Evolutionary conservation across 768 basidiomycete genomes (phyloP).

Genomic region (Panaeolus papilionaceus): DNA sequence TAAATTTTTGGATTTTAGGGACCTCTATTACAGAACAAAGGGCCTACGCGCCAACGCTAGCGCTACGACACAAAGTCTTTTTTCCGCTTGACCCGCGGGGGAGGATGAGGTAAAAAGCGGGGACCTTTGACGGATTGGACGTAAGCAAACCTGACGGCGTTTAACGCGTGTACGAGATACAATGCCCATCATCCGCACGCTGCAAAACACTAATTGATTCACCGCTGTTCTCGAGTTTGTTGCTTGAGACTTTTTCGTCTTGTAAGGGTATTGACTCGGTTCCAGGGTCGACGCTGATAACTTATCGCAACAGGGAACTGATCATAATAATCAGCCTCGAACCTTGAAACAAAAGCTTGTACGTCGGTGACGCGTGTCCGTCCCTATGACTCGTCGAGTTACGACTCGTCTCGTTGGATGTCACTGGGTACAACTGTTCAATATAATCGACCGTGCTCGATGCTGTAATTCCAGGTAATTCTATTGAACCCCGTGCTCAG

Average conservation of each 20-base stretch:
- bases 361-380: background rate
- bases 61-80: background rate
- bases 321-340: background rate
- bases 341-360: background rate
- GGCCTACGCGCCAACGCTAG: background rate
- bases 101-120: background rate
- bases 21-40: slow-evolving; percentile 1
- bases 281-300: background rate
- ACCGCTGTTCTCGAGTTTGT: background rate
- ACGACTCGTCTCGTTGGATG: slow-evolving; percentile 8
- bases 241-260: background rate
- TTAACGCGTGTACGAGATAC: background rate
- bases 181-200: background rate
- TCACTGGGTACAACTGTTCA: background rate
- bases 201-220: slow-evolving; percentile 7
- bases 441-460: background rate
- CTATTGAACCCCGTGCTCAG: background rate
- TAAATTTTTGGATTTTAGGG: slow-evolving; percentile 3
- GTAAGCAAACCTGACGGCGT: background rate
- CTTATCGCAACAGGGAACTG: background rate
- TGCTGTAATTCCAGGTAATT: background rate
- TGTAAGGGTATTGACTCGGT: background rate
- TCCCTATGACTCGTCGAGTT: background rate
- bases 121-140: slow-evolving; percentile 6
- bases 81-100: slow-evolving; percentile 13